Conservation (phyloP, 345 rosid genomes). For the Boechera retrofracta region DNA sequence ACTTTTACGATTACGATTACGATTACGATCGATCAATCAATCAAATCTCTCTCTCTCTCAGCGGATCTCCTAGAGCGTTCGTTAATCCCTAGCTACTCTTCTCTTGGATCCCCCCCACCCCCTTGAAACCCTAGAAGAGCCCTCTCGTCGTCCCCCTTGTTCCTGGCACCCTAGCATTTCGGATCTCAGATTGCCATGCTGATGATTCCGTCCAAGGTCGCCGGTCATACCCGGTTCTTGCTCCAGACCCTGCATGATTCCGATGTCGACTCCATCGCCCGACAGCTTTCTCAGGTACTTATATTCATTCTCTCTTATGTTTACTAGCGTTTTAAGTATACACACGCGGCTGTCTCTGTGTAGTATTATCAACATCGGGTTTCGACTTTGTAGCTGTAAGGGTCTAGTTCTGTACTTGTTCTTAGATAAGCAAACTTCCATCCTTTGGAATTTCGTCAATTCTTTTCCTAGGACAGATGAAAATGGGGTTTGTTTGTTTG, state of each 20-base stretch:
- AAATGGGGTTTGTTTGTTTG: background rate
- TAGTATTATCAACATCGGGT: too few relatives aligned
- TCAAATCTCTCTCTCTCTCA: background rate
- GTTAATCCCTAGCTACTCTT: background rate
- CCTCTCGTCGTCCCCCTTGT: too few relatives aligned
- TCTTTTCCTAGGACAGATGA: background rate
- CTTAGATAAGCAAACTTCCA: too few relatives aligned
- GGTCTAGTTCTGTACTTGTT: too few relatives aligned
- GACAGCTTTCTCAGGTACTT: constrained; percentile 68
- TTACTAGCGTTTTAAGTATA: background rate
- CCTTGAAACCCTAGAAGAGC: too few relatives aligned
- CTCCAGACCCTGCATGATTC: constrained; percentile 63
- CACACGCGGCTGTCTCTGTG: background rate
- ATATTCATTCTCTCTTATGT: background rate
- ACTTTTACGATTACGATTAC: too few relatives aligned
- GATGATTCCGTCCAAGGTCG: constrained; percentile 53
- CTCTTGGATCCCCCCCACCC: too few relatives aligned
- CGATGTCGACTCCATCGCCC: constrained; percentile 61
- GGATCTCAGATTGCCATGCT: constrained; percentile 52
- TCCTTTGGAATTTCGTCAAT: too few relatives aligned
- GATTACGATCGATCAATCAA: background rate
- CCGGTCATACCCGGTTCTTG: constrained; percentile 73
- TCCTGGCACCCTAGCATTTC: too few relatives aligned
- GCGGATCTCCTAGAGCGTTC: background rate
- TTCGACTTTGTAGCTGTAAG: too few relatives aligned